Evolutionary conservation across 169 alveolate genomes (phyloP), one percentile per base, ranked within the genome.

Genomic region (Plasmodium inui): DNA sequence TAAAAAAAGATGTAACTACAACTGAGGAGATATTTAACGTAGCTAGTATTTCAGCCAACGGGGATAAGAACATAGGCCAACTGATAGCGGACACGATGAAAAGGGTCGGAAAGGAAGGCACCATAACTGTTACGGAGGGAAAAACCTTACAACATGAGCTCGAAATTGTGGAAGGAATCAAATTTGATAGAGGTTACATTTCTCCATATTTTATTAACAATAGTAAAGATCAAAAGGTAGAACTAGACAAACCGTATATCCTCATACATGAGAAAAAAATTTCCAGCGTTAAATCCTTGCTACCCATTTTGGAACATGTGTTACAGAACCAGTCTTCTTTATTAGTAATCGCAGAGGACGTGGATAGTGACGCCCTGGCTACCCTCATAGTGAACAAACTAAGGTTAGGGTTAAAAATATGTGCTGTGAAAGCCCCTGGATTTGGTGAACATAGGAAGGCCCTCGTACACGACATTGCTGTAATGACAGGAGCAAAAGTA

Each of bases 21-120:
- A 95, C 94, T n/a, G 96, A 92, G 34, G 97, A 90, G 84, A 97
- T 98, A 84, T 84, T 96, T 34, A 97, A 98, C 91, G 99, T 99
- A 17, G 99, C 99, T 71, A 99, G 99, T 70, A 99, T 99, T 76
- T 98, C 99, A 74, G 99, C 99, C 17, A 99, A 99, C 89, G 99
- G 99, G 10, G 99, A 99, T 97, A 92, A 96, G 44, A 97, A 96
- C 61, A 98, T 99, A 67, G 99, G 99, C 46, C 95, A 96, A 30
- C 95, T 99, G 89, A 98, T 99, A 61, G 99, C 99, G 4, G 99
- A 98, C 83, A 99, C 99, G 2, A 98, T 99, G 98, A 98, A 98
- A 90, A 98, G 98, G 92, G 99, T 99, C 30, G 99, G 99, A 34
- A 97, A 97, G 78, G 99, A 98, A 80, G 99, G 99, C 61, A 98